A percentile compares a stretch with the other conserved stretches of the same genome.
phyloP scores from a whole-genome alignment of 2,329 filamentous ascomycete genomes.

The Anthostomella pinea region DNA sequence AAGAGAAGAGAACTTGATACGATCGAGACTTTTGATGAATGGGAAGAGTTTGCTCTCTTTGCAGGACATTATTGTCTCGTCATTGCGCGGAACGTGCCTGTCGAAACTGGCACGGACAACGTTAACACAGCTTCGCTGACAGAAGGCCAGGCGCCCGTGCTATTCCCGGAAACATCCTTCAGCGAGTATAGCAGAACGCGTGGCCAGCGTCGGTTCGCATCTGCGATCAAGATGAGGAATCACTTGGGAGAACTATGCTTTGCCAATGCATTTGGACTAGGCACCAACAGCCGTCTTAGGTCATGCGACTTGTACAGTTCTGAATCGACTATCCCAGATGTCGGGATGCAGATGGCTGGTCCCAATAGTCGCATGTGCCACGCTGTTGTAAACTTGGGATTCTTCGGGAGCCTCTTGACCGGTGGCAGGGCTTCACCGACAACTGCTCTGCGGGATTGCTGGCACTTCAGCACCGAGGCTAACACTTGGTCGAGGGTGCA shows the following conservation, averaged over 20 bases:
- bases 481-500: conserved; percentile 61
- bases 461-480: conserved; percentile 59
- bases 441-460: conserved; percentile 68
- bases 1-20: conserved; percentile 63
- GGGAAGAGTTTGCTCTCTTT: conserved; percentile 90
- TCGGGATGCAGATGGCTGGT: conserved; percentile 25
- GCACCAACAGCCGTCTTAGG: conserved; percentile 42
- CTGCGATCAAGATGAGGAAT: conserved; percentile 42
- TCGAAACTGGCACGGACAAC: background rate
- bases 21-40: conserved; percentile 88
- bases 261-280: conserved; percentile 44
- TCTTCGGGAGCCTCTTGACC: conserved; percentile 59
- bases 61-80: conserved; percentile 81
- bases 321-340: conserved; percentile 25
- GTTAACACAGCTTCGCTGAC: background rate
- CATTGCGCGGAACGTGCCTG: conserved; percentile 49
- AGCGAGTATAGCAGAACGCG: conserved; percentile 37
- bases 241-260: conserved; percentile 42
- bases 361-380: conserved; percentile 66
- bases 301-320: conserved; percentile 50
- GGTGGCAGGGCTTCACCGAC: conserved; percentile 80
- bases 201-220: conserved; percentile 59
- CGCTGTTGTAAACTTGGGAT: conserved; percentile 64
- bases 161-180: conserved; percentile 27
- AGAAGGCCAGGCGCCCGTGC: conserved; percentile 5